Conservation (phyloP, 2,329 filamentous ascomycete species). For the Fusarium graminum region DNA sequence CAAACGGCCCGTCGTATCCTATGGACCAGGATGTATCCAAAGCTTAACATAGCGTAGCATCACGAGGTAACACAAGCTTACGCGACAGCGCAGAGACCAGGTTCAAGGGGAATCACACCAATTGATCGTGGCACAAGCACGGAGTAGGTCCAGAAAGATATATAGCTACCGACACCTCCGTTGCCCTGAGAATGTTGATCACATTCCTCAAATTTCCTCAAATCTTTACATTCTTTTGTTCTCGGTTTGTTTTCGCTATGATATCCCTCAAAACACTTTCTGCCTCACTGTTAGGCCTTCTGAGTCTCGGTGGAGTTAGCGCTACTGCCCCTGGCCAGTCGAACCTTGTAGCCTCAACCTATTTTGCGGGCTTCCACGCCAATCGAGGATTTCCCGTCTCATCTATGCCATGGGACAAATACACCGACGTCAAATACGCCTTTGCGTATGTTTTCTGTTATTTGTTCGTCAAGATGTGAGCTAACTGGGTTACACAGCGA, state of each 20-base stretch:
- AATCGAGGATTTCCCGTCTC: conserved; percentile 36
- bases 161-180: conserved; percentile 12
- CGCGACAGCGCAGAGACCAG: not conserved
- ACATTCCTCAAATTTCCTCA: not conserved
- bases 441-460: conserved; percentile 37
- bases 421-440: conserved; percentile 41
- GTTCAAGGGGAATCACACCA: too few species aligned
- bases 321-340: not conserved
- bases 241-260: not conserved
- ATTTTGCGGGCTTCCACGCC: conserved; percentile 44
- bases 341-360: conserved; percentile 38
- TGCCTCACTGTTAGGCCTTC: conserved; percentile 28
- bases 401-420: conserved; percentile 41
- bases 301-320: conserved; percentile 17
- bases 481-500: conserved; percentile 12
- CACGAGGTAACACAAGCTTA: not conserved
- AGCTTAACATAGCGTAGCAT: conserved; percentile 1
- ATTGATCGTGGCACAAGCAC: too few species aligned
- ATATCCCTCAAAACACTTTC: conserved; percentile 17
- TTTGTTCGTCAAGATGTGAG: fast-evolving
- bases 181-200: not conserved
- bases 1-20: not conserved
- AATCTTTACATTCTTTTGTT: conserved; percentile 17
- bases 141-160: not conserved
- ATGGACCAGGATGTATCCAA: conserved; percentile 5